Evolutionary conservation across 129 eudicot genomes (phyloP), one percentile per base, ranked within the genome.

Genomic region (Artemisia argyi): DNA sequence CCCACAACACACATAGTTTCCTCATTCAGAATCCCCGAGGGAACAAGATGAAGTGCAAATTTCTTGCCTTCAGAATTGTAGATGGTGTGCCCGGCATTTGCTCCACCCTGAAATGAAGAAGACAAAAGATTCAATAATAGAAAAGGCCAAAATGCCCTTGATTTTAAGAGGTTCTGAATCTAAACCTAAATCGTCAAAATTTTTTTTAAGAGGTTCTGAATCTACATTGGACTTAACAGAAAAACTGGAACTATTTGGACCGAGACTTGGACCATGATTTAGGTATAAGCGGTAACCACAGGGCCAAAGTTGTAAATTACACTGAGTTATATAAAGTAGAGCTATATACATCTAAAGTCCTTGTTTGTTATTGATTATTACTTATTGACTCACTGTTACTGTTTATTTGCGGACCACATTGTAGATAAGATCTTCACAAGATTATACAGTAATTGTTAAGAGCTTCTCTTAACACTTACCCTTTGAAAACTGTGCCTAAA

Each of bases 11-110:
- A 94, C 55, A 78, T 52, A 24, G 98, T 94, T 24, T 88, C 89
- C 75, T 90, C 89, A 24, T 94, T 90, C 4, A 94, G 97, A 58
- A 94, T 94, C 28, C 98, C 98, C n/a, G 98, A 94, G 14, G 98
- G 98, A 73, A 94, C 97, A 48, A 94, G 95, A 79, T 94, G 98
- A 67, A 94, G 96, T 14, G 98, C 93, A 86, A 94, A 94, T 79
- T 94, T 94, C 66, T 94, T 90, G 12, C 98, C 98, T 85, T 94
- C 97, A 7, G 97, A 83, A 58, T 94, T 88, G 77, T 90, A 94
- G 30, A 94, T 94, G 15, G 98, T 94, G 79, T 94, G 98, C 42
- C 98, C 98, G 42, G 98, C 98, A 69, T 94, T 94, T 64, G 98
- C 97, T 77, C 98, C 98, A 71, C 98, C 98, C 98, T 94, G 61